Base-by-base conservation (phyloP, 192 early-diverging fungal genomes). In the Chytriomyces sp. region DNA sequence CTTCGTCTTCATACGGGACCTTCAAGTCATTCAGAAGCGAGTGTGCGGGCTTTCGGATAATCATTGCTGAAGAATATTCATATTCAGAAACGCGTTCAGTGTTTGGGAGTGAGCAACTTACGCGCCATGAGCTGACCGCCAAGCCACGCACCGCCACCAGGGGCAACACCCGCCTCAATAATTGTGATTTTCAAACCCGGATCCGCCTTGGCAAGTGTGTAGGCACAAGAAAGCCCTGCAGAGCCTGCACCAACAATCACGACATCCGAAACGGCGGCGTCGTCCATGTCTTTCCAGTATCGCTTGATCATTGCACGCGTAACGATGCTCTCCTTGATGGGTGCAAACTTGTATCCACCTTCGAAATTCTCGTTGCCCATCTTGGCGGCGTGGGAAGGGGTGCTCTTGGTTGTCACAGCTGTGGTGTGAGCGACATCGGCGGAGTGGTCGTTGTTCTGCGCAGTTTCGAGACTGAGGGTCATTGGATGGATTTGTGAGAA, bases 61-160 rank as follows among this genome's bases (percentile, higher is more conserved):
- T 84, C 91, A 92, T 92, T 61, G 91, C 85, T 24, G 89, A 57
- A 4, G 35, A 35, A 35, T 35, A 35, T 35, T 35, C 57, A 60
- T 60, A 3, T 4, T 18, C 18, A n/a, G 23, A 65, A 65, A 65
- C 64, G n/a, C 26, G 4, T 18, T 35, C 35, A 4, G 35, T 35
- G 35, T 35, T 35, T 35, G 50, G 46, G 69, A 28, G 69, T 87
- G 35, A 2, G 1, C 2, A 35, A 35, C 35, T 35, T 35, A 35
- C 35, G 35, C 35, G 35, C 35, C 80, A 92, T 86, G 48, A 92
- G 84, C 82, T 92, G 91, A 4, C 91, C 91, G 11, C 91, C 91
- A 47, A 92, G 80, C 91, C 91, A 92, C 53, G 89, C 89, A 61
- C 91, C 91, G 76, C 91, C 91, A 43, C 91, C 91, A 46, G 91